A percentile compares a stretch with the other conserved stretches of the same genome.
Evolutionary conservation across 192 early-diverging fungal genomes (phyloP).

Genomic region (Chytriomyces sp.): DNA sequence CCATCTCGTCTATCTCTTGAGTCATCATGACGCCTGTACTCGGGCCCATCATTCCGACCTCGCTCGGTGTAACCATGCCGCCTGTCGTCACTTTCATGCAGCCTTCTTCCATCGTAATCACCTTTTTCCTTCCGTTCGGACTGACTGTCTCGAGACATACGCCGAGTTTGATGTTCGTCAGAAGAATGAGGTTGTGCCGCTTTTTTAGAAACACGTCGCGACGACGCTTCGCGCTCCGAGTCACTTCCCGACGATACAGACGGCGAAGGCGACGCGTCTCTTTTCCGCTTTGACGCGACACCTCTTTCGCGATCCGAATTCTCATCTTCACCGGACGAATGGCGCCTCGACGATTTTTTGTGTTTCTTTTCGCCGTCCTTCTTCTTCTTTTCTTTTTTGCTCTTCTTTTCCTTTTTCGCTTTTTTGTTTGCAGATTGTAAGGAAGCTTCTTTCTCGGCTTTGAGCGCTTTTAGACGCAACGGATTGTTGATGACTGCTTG

Average conservation of each 20-base stretch:
- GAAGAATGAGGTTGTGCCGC: too few relatives aligned
- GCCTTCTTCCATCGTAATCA: background rate
- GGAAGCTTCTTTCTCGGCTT: constrained; percentile 47
- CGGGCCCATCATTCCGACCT: background rate
- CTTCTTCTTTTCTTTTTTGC: constrained; percentile 55
- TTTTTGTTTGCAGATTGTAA: constrained; percentile 53
- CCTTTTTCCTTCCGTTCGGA: too few relatives aligned
- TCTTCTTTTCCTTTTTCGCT: constrained; percentile 55
- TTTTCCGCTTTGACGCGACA: constrained; percentile 17
- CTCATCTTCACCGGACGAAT: constrained; percentile 22
- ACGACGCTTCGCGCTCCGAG: constrained; percentile 2
- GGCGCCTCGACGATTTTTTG: constrained; percentile 24
- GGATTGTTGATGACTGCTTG: constrained; percentile 78
- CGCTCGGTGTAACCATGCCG: background rate
- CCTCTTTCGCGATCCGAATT: constrained; percentile 19
- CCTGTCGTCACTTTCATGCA: background rate
- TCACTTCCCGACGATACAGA: background rate
- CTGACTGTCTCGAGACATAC: too few relatives aligned
- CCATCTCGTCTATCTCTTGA: background rate
- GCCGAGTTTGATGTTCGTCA: too few relatives aligned
- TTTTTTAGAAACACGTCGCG: background rate
- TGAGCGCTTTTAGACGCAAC: constrained; percentile 62
- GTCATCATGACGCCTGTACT: background rate
- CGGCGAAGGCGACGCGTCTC: constrained; percentile 9
- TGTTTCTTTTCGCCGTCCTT: constrained; percentile 48